Percentiles rank a stretch among this genome's conserved stretches.
Conservation (phyloP, 2,329 filamentous ascomycete genomes). For the Esteya vermicola region DNA sequence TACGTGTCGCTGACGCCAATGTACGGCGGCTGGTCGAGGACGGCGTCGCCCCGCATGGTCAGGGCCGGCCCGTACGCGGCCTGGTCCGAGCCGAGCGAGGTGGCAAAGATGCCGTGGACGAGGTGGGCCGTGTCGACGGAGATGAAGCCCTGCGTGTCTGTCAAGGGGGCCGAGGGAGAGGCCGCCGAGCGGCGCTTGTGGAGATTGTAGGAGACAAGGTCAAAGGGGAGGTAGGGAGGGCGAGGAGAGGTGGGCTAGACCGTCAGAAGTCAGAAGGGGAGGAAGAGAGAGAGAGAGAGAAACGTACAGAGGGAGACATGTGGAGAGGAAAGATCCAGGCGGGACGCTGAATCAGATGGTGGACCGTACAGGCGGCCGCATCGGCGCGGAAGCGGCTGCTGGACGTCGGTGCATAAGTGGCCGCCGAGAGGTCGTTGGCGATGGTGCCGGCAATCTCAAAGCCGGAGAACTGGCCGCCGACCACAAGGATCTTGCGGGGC, state of each 20-base stretch:
- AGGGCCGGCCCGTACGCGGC: conserved; percentile 29
- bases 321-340: conserved; percentile 56
- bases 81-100: conserved; percentile 38
- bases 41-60: conserved; percentile 23
- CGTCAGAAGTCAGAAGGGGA: too few relatives aligned
- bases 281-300: background rate
- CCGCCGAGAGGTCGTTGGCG: conserved; percentile 55
- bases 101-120: conserved; percentile 36
- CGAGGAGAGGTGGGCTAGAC: conserved; percentile 27
- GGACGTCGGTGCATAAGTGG: conserved; percentile 33
- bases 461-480: conserved; percentile 74
- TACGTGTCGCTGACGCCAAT: conserved; percentile 61
- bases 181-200: conserved; percentile 42
- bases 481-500: conserved; percentile 48
- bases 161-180: too few relatives aligned
- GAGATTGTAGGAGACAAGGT: conserved; percentile 59
- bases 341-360: conserved; percentile 56
- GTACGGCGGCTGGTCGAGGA: conserved; percentile 41
- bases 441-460: conserved; percentile 63
- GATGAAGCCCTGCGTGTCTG: conserved; percentile 53
- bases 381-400: conserved; percentile 11
- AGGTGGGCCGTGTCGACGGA: conserved; percentile 38
- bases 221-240: conserved; percentile 55
- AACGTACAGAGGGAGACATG: conserved; percentile 32
- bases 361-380: conserved; percentile 38